Evolutionary conservation across 345 rosid genomes (phyloP).

Genomic region (Citrus sinensis): DVS_A1.0 CM039165.1:37955001-37955500

Average conservation of each 20-base stretch:
- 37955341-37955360: background rate
- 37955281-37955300: background rate
- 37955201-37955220: too few relatives aligned
- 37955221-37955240: background rate
- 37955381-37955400: background rate
- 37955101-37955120: conserved; percentile 57
- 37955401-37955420: background rate
- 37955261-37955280: background rate
- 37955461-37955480: background rate
- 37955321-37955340: too few relatives aligned
- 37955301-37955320: background rate
- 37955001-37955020: conserved; percentile 73
- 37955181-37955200: background rate
- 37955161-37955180: background rate
- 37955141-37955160: background rate
- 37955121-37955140: conserved; percentile 46
- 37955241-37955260: background rate
- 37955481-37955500: too few relatives aligned
- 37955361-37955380: background rate
- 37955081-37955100: conserved; percentile 92
- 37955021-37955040: conserved; percentile 65
- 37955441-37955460: background rate
- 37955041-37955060: conserved; percentile 65
- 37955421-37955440: background rate
- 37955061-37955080: conserved; percentile 85